These are phyloP conservation scores for Tylopilus orsonianus DNA, from an alignment of 1,284 basidiomycete genomes.

Conservation along the genomic window DNA sequence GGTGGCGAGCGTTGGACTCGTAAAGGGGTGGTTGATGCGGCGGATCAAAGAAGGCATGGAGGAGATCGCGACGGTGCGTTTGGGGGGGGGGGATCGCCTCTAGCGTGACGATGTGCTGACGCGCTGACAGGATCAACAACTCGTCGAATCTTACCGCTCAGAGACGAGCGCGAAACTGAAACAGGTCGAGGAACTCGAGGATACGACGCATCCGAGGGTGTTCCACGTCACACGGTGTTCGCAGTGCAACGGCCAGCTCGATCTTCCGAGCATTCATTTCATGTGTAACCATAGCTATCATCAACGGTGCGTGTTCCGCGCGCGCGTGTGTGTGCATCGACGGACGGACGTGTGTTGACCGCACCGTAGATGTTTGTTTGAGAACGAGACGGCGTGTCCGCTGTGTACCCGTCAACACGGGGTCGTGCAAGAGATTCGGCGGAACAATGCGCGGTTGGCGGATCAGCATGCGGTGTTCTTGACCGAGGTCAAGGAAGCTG, in stretches of 20 bases:
- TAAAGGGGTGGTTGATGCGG: conserved; percentile 85
- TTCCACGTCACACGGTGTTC: conserved; percentile 95
- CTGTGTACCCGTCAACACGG: conserved; percentile 84
- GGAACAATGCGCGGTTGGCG: conserved; percentile 79
- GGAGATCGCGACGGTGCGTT: conserved; percentile 78
- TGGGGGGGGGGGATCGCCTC: too few relatives aligned
- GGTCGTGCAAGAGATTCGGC: conserved; percentile 85
- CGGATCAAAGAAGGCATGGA: conserved; percentile 72
- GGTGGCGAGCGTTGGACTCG: conserved; percentile 85
- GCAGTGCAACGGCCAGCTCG: conserved; percentile 83
- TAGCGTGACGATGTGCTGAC: neutral
- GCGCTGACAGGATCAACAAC: conserved; percentile 69
- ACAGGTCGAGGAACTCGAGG: conserved; percentile 79
- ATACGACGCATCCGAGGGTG: conserved; percentile 75
- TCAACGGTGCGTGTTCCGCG: conserved; percentile 57
- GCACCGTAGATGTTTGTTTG: conserved; percentile 67
- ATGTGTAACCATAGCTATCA: conserved; percentile 99
- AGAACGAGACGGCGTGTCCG: conserved; percentile 87
- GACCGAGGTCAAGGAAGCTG: conserved; percentile 80
- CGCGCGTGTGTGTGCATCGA: too few relatives aligned
- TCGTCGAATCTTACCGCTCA: conserved; percentile 82
- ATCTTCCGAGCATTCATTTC: conserved; percentile 92
- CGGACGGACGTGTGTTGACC: too few relatives aligned
- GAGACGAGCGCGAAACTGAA: conserved; percentile 83
- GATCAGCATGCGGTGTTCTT: conserved; percentile 90